Conservation (phyloP, 169 alveolate species). For the Perkinsus olseni region DNA sequence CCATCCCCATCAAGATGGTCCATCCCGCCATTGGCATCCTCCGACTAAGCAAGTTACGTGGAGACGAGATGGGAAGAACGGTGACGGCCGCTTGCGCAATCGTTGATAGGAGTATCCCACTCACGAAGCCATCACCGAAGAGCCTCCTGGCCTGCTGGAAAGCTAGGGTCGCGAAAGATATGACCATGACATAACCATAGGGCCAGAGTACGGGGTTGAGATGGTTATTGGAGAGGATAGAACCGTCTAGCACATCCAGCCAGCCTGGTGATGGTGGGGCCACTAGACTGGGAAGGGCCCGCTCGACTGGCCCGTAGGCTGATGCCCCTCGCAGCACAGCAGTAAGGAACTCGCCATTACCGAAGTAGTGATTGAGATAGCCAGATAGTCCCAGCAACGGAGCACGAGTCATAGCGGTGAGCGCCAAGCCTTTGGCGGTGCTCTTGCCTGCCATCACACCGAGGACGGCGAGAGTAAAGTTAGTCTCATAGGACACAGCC, state of each 20-base stretch:
- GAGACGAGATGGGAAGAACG: background rate
- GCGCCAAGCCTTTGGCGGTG: background rate
- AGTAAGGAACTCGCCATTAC: background rate
- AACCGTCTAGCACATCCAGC: background rate
- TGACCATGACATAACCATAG: background rate
- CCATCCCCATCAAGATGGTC: background rate
- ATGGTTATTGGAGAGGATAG: background rate
- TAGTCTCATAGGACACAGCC: background rate
- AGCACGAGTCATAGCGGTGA: background rate
- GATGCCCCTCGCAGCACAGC: background rate
- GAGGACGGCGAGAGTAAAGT: background rate
- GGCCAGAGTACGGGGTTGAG: background rate
- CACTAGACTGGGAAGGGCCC: background rate
- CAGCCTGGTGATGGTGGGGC: background rate
- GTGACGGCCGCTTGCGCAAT: background rate
- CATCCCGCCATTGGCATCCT: background rate
- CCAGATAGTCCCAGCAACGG: background rate
- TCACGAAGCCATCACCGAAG: background rate
- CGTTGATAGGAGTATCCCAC: background rate
- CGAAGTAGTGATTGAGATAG: background rate
- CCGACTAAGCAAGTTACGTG: background rate
- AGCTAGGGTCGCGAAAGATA: background rate
- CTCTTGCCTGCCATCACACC: background rate
- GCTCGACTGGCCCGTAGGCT: background rate
- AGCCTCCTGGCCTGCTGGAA: background rate